Conservation (phyloP, 2,329 filamentous ascomycete species). For the Xylariales sp. region DNA sequence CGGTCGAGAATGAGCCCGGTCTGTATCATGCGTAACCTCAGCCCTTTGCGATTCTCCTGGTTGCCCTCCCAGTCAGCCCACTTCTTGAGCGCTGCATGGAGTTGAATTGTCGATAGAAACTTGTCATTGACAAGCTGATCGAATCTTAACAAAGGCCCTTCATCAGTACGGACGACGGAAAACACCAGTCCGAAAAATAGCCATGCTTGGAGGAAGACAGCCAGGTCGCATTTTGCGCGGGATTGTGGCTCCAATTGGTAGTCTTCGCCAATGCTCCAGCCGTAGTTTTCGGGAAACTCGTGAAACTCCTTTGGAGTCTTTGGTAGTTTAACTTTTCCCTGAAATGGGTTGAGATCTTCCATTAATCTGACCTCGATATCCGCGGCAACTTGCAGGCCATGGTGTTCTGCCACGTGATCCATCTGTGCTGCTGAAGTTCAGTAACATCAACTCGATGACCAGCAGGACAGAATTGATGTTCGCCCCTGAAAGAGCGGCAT, state of each 20-base stretch:
- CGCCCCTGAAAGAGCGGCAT: background rate
- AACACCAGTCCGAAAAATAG: conserved; percentile 4
- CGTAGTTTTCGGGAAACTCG: background rate
- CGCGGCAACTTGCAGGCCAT: background rate
- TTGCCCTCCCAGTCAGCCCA: conserved; percentile 1
- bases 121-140: background rate
- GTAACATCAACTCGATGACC: background rate
- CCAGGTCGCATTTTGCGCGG: background rate
- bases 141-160: background rate
- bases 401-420: background rate
- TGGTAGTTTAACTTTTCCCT: background rate
- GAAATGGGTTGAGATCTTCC: background rate
- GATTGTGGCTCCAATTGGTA: background rate
- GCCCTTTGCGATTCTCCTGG: background rate
- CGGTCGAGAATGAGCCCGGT: background rate
- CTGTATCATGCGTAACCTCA: conserved; percentile 3
- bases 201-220: conserved; percentile 5
- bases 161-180: background rate
- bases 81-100: background rate
- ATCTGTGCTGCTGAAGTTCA: background rate
- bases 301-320: background rate
- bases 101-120: background rate
- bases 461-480: background rate
- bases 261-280: conserved; percentile 1
- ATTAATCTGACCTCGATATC: background rate